A percentile compares a stretch with the other conserved stretches of the same genome.
Evolutionary conservation across 805 yeast genomes (phyloP).

Genomic region (Starmerella davenportii): DNA sequence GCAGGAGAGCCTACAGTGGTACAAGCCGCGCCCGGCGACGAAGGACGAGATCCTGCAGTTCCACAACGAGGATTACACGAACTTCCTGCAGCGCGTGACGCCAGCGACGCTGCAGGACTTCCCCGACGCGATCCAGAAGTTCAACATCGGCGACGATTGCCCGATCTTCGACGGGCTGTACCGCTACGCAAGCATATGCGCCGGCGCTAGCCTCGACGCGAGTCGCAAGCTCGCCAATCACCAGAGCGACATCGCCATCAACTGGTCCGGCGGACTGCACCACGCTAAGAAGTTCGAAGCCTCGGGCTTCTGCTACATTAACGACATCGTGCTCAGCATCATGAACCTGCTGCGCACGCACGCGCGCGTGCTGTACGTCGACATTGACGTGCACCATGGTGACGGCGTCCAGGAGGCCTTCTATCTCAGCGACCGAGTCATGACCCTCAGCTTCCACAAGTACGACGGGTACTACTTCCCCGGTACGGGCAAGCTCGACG

Average conservation of each 20-base stretch:
- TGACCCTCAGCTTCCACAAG: constrained; percentile 81
- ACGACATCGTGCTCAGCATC: constrained; percentile 76
- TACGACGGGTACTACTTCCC: constrained; percentile 83
- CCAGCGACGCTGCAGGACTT: constrained; percentile 53
- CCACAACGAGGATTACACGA: constrained; percentile 73
- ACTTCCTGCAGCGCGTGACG: constrained; percentile 56
- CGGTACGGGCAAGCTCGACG: constrained; percentile 76
- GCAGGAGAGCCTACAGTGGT: constrained; percentile 79
- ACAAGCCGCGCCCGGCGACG: constrained; percentile 68
- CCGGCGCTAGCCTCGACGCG: constrained; percentile 85
- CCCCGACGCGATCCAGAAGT: constrained; percentile 41
- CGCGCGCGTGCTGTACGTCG: constrained; percentile 73
- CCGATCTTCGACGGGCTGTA: constrained; percentile 91
- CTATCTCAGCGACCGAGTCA: constrained; percentile 77
- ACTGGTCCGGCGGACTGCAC: constrained; percentile 86
- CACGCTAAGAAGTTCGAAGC: constrained; percentile 86
- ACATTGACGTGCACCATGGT: constrained; percentile 84
- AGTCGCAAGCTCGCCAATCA: constrained; percentile 65
- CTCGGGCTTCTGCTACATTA: constrained; percentile 77
- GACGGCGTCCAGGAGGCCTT: constrained; percentile 94
- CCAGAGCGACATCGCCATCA: constrained; percentile 78
- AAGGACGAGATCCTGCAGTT: constrained; percentile 60
- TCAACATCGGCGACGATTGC: constrained; percentile 85
- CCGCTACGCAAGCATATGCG: constrained; percentile 64
- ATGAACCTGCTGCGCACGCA: constrained; percentile 61